Evolutionary conservation across 768 basidiomycete species (phyloP), one percentile per base, ranked within the genome.

Genomic region (Tephrocybe sp.): DNA sequence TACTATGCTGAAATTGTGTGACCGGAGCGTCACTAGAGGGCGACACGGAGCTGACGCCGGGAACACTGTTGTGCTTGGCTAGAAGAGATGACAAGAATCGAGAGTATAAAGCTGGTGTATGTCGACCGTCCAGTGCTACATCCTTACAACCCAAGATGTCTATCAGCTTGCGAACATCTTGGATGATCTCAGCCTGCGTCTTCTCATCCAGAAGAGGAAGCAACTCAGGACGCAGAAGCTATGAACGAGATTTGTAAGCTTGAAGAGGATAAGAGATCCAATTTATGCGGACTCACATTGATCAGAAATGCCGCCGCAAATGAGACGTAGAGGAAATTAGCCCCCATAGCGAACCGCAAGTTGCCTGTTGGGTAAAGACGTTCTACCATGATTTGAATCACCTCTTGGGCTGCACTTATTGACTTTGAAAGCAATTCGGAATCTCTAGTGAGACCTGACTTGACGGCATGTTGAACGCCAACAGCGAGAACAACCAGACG

Each of bases 261-360:
- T n/a, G 38, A 36, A 37, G 11, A 13, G 43, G 16, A 21, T 35
- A 11, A 34, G 32, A 19, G 37, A 44, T 6, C n/a, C 21, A 47
- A 27, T n/a, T n/a, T n/a, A n/a, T n/a, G 16, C 44, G 19, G 8
- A 31, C 76, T 55, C 57, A 84, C 82, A 64, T 84, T 83, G 43
- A 84, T 69, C 19, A 86, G 65, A 57, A 83, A 83, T 2, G 81
- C 81, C 2, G 80, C 74, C 8, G 82, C 82, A 56, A 82, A 86
- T 5, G 82, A 73, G 9, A 80, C 71, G 50, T 74, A 77, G 11
- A 79, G 65, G 50, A 77, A 78, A 52, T 73, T 69, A 13, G 77
- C 70, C 44, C 75, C 80, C 67, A 84, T 76, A 3, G 80, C 81
- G 57, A 73, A 81, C 9, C 79, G 75, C 21, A 84, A 66, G 54